Evolutionary conservation across 164 flowering plant species (phyloP).

Genomic region (Stephania cephalantha): DNA sequence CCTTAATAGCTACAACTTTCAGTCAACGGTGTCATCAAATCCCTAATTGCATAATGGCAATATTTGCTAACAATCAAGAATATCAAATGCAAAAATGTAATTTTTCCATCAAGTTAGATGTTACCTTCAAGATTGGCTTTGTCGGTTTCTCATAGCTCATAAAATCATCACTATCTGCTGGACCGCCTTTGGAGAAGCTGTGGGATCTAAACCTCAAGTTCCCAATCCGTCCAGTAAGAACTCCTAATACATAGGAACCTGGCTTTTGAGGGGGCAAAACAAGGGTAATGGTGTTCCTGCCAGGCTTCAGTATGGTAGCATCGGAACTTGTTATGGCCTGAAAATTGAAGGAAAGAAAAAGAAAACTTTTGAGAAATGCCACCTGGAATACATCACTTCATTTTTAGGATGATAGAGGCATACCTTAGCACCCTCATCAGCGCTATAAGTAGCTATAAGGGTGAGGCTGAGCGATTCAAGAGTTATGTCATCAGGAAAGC

Average conservation of each 20-base stretch:
- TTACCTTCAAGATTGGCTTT: conserved; percentile 84
- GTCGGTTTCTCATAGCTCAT: conserved; percentile 97
- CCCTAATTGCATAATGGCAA: not conserved
- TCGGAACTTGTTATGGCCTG: conserved; percentile 70
- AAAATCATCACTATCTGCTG: conserved; percentile 92
- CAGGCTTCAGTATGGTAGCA: conserved; percentile 66
- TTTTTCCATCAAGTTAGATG: not conserved
- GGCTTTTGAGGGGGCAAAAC: conserved; percentile 84
- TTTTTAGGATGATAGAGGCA: not conserved
- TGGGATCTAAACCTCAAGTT: conserved; percentile 87
- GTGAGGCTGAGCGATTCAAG: conserved; percentile 88
- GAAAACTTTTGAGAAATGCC: conserved; percentile 1
- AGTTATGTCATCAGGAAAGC: conserved; percentile 95
- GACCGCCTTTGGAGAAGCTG: conserved; percentile 90
- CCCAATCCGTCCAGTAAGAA: conserved; percentile 94
- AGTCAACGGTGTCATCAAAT: not conserved
- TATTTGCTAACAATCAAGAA: not conserved
- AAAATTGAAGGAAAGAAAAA: conserved; percentile 15
- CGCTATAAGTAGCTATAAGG: conserved; percentile 61
- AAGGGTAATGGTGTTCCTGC: conserved; percentile 67
- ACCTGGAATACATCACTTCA: not conserved
- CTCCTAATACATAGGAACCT: conserved; percentile 95
- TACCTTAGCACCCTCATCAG: conserved; percentile 94
- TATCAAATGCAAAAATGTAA: not conserved
- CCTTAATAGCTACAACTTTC: too few relatives aligned